These are phyloP conservation scores for Ramalina intermedia DNA, from an alignment of 495 filamentous ascomycete species.

Conservation along the genomic window DNA sequence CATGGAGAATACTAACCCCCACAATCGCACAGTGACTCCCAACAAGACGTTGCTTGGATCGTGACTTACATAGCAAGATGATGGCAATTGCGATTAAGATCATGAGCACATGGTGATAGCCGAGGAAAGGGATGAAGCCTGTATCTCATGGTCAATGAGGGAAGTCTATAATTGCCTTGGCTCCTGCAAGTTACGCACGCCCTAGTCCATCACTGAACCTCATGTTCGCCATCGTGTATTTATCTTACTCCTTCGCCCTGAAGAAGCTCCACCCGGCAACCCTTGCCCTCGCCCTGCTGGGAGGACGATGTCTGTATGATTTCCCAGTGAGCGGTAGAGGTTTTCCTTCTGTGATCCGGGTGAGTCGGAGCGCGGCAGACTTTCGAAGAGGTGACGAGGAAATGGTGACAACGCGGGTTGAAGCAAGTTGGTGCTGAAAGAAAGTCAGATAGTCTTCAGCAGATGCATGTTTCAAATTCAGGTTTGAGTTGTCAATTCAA, in stretches of 20 bases:
- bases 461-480: not conserved
- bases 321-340: not conserved
- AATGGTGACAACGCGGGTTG: not conserved
- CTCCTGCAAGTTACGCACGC: constrained; percentile 1
- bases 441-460: not conserved
- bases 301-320: constrained; percentile 14
- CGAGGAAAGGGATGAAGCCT: constrained; percentile 89
- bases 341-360: not conserved
- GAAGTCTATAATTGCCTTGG: not conserved
- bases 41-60: too few species aligned
- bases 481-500: too few species aligned
- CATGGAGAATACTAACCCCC: not conserved
- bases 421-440: too few species aligned
- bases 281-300: constrained; percentile 12
- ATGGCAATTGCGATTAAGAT: constrained; percentile 87
- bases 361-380: not conserved
- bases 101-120: constrained; percentile 98
- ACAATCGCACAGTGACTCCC: not conserved
- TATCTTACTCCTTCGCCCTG: not conserved
- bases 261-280: not conserved
- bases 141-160: not conserved
- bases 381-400: not conserved
- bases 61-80: constrained; percentile 76
- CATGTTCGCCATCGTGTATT: constrained; percentile 19
- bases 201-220: constrained; percentile 17